Evolutionary conservation across 768 basidiomycete species (phyloP), one percentile per base, ranked within the genome.

Genomic region (Leccinum aurantiacum): DNA sequence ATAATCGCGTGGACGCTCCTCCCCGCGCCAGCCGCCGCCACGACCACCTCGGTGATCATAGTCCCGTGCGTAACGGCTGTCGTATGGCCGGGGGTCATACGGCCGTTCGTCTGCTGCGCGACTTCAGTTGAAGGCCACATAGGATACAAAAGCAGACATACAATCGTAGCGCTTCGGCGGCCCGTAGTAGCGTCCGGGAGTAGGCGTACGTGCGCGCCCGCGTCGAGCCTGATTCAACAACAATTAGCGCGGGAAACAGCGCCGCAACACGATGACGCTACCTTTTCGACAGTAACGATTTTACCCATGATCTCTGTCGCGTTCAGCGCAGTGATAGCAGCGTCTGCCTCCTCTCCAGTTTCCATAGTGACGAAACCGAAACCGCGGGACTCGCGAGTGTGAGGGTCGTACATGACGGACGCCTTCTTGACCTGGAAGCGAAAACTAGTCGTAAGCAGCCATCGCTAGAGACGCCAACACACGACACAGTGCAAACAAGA

Each of bases 301-400:
- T 94, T 95, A 56, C 96, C 97, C 81, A 90, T 86, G 48, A 98
- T 74, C 44, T 94, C 93, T 51, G 90, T 89, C 24, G 83, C 83
- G 71, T 93, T 91, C 57, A 98, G 78, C 6, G 88, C 89, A 37
- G 90, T 85, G 62, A 98, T 86, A 57, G 91, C 93, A 48, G 93
- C 93, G 48, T 95, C 91, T 6, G 96, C 97, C 68, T 97, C 96
- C 67, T 96, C 95, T 8, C 64, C 71, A 25, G 84, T 83, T 73
- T 86, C 88, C 88, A 92, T 89, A 53, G 87, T 90, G 62, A 97
- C 95, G 75, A 98, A 98, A 15, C 93, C 95, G 66, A 90, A 90
- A 50, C 88, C 88, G 63, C 88, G 86, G 51, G 88, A 86, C 63
- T 87, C 86, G 52, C 85, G 83, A 38, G 84, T 85, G 69, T 87